A percentile compares a stretch with the other conserved stretches of the same genome.
These are phyloP conservation scores for Biscogniauxia sp. DNA, from an alignment of 2,329 filamentous ascomycete genomes.

Conservation along the genomic window DNA sequence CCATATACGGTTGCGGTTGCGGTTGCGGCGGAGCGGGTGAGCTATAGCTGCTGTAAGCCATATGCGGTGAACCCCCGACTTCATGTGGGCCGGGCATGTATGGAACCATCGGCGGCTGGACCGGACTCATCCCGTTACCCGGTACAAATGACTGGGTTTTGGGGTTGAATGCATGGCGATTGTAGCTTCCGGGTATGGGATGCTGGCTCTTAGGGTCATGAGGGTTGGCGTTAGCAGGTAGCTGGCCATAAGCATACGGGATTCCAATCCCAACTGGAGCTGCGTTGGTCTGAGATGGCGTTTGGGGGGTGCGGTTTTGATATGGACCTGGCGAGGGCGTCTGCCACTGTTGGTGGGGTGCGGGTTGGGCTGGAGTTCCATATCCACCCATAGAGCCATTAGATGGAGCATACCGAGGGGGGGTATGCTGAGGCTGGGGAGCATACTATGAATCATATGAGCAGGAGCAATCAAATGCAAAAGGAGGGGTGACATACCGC, in stretches of 20 bases:
- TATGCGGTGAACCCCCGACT: slow-evolving; percentile 46
- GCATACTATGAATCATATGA: slow-evolving; percentile 35
- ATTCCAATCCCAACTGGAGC: slow-evolving; percentile 40
- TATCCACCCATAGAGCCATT: slow-evolving; percentile 36
- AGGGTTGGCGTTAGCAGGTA: slow-evolving; percentile 67
- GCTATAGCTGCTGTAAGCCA: slow-evolving; percentile 49
- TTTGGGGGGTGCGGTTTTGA: slow-evolving; percentile 27
- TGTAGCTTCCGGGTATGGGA: slow-evolving; percentile 80
- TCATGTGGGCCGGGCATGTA: slow-evolving; percentile 51
- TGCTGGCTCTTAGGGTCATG: slow-evolving; percentile 74
- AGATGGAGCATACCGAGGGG: slow-evolving; percentile 35
- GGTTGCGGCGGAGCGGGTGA: slow-evolving; percentile 43
- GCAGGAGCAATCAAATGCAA: slow-evolving; percentile 28
- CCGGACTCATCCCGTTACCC: slow-evolving; percentile 48
- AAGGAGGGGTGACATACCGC: slow-evolving; percentile 39
- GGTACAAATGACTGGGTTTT: slow-evolving; percentile 93
- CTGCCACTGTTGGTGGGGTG: slow-evolving; percentile 36
- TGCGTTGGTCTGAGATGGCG: slow-evolving; percentile 21
- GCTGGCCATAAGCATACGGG: slow-evolving; percentile 76
- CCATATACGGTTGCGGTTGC: slow-evolving; percentile 41
- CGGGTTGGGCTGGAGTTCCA: slow-evolving; percentile 33
- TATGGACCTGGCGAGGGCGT: slow-evolving; percentile 24
- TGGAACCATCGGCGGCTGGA: slow-evolving; percentile 46
- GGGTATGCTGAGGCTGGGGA: slow-evolving; percentile 31
- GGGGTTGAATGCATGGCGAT: slow-evolving; percentile 85